Conservation (phyloP, 768 basidiomycete genomes). For the Lyophyllum shimeji region DNA sequence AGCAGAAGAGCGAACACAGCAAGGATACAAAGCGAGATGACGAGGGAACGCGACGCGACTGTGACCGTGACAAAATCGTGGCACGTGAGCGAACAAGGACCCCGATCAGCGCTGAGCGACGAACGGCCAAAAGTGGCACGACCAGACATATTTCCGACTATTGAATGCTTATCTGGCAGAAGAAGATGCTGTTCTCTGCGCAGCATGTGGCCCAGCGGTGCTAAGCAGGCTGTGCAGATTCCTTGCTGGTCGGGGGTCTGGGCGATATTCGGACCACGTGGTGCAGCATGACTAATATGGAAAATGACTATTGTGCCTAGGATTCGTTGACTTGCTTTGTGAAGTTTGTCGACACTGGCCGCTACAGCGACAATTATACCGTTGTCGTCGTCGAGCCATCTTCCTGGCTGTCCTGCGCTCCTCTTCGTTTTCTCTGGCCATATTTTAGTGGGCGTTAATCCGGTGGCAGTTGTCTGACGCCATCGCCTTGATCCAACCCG, state of each 20-base stretch:
- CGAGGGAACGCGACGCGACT: slow-evolving; percentile 21
- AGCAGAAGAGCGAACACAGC: slow-evolving; percentile 6
- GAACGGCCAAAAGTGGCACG: background rate
- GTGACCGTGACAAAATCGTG: slow-evolving; percentile 9
- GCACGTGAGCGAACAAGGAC: slow-evolving; percentile 14
- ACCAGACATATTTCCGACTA: background rate
- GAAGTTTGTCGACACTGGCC: slow-evolving; percentile 9
- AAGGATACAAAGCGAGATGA: slow-evolving; percentile 1
- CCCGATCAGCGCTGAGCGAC: slow-evolving; percentile 2
- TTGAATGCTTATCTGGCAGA: background rate
- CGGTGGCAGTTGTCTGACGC: slow-evolving; percentile 5
- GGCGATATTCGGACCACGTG: slow-evolving; percentile 1
- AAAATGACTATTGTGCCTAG: slow-evolving; percentile 9
- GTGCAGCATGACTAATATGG: slow-evolving; percentile 10
- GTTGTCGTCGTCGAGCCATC: background rate
- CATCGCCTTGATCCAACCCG: slow-evolving; percentile 9
- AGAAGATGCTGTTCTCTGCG: background rate
- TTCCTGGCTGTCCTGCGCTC: slow-evolving; percentile 1
- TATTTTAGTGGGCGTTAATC: background rate
- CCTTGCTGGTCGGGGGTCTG: background rate
- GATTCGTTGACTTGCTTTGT: background rate
- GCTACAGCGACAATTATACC: slow-evolving; percentile 8
- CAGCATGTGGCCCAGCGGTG: background rate
- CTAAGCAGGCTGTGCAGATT: background rate
- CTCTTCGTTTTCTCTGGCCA: background rate